Percentiles rank a stretch among this genome's conserved stretches.
Evolutionary conservation across 306 rosid genomes (phyloP).

Genomic region (Pueraria montana): DNA sequence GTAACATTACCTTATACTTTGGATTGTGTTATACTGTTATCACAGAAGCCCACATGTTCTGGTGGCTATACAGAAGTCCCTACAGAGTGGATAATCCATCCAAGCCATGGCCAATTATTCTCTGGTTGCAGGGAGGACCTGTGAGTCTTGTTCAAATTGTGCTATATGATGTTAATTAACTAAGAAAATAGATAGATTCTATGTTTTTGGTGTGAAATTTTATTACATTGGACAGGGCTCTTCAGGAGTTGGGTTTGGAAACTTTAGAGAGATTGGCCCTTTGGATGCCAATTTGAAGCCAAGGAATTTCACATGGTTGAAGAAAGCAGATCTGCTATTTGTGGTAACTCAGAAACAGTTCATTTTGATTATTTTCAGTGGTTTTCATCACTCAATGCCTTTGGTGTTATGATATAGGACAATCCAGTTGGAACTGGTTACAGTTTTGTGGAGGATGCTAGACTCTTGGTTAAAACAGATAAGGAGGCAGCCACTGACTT

Average conservation of each 20-base stretch:
- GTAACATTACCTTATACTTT: neutral
- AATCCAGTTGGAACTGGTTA: too few relatives aligned
- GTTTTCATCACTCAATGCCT: too few relatives aligned
- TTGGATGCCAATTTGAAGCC: slow-evolving; percentile 12
- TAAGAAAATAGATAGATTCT: neutral
- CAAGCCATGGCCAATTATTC: too few relatives aligned
- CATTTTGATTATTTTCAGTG: neutral
- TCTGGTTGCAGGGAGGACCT: slow-evolving; percentile 96
- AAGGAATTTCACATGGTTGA: slow-evolving; percentile 4
- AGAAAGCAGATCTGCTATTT: neutral
- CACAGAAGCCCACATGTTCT: slow-evolving; percentile 85
- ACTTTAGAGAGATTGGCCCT: neutral
- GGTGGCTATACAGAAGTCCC: slow-evolving; percentile 88
- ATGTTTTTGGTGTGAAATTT: too few relatives aligned
- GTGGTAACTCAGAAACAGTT: neutral
- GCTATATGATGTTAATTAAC: neutral
- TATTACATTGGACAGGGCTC: too few relatives aligned
- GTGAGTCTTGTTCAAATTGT: slow-evolving; percentile 50
- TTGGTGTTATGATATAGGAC: neutral
- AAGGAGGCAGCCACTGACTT: too few relatives aligned
- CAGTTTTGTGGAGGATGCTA: too few relatives aligned
- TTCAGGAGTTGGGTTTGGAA: slow-evolving; percentile 19
- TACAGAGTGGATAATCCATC: slow-evolving; percentile 70
- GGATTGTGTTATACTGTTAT: slow-evolving; percentile 4
- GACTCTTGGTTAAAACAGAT: too few relatives aligned